These are phyloP conservation scores for Elaeagnus macrophylla DNA, from an alignment of 306 rosid species.

Conservation along the genomic window DNA sequence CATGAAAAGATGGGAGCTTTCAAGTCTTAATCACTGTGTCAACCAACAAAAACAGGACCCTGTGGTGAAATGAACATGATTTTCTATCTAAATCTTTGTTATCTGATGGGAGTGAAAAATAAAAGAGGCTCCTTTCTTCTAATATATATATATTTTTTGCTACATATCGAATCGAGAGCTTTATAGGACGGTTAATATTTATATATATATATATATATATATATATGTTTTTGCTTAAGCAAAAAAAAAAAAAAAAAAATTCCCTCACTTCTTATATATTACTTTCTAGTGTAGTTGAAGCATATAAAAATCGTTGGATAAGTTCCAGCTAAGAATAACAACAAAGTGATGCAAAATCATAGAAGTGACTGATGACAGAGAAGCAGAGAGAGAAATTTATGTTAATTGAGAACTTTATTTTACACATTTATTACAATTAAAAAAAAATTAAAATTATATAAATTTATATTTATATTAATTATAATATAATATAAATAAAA, in stretches of 20 bases:
- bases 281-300: not conserved
- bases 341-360: conserved; percentile 63
- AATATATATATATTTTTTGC: too few relatives aligned
- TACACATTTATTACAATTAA: not conserved
- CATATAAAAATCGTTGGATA: conserved; percentile 30
- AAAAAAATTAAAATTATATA: too few relatives aligned
- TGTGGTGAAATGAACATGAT: conserved; percentile 48
- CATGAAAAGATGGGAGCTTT: conserved; percentile 99
- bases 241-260: conserved; percentile 1
- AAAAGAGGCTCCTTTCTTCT: too few relatives aligned
- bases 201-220: too few relatives aligned
- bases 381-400: conserved; percentile 17
- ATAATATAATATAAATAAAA: too few relatives aligned
- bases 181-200: too few relatives aligned
- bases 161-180: too few relatives aligned
- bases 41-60: conserved; percentile 73
- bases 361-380: conserved; percentile 33
- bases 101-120: too few relatives aligned
- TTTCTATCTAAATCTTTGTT: not conserved
- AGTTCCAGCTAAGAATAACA: conserved; percentile 29
- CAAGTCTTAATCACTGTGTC: conserved; percentile 96
- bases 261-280: too few relatives aligned
- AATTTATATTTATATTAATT: too few relatives aligned
- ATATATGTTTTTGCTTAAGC: too few relatives aligned
- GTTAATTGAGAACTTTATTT: not conserved